These are phyloP conservation scores for Trichoderma hamatum DNA, from an alignment of 2,329 filamentous ascomycete genomes.

Conservation along the genomic window DNA sequence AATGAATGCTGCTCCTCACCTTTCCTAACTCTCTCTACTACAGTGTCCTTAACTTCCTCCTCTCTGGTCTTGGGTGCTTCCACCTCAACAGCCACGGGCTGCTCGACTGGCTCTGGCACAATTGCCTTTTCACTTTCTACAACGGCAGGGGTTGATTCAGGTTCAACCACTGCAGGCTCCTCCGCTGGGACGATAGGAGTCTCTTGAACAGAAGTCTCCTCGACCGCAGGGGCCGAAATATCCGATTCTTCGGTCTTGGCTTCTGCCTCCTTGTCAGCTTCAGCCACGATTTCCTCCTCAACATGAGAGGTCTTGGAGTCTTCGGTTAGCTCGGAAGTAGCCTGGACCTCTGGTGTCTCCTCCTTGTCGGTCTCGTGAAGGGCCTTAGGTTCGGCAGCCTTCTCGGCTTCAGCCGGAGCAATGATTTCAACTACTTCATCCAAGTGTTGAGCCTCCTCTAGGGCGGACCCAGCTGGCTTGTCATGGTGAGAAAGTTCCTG, in stretches of 20 bases:
- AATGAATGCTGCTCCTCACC: slow-evolving; percentile 48
- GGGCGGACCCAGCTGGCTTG: slow-evolving; percentile 4
- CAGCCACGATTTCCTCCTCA: background rate
- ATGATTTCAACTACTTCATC: background rate
- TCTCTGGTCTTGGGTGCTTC: slow-evolving; percentile 29
- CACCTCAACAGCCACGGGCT: slow-evolving; percentile 17
- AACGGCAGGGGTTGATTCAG: slow-evolving; percentile 5
- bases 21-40: slow-evolving; percentile 42
- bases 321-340: slow-evolving; percentile 10
- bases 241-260: background rate
- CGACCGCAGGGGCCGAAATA: background rate
- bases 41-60: slow-evolving; percentile 41
- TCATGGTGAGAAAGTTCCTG: background rate
- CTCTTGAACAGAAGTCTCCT: slow-evolving; percentile 22
- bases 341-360: slow-evolving; percentile 5
- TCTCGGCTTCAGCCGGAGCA: slow-evolving; percentile 19
- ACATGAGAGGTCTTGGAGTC: slow-evolving; percentile 13
- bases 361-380: background rate
- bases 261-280: slow-evolving; percentile 6
- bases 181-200: slow-evolving; percentile 1
- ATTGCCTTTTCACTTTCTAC: slow-evolving; percentile 6
- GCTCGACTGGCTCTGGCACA: slow-evolving; percentile 27
- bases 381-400: background rate
- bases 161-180: background rate
- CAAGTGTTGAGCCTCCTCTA: slow-evolving; percentile 9